These are phyloP conservation scores for Russula sp. DNA, from an alignment of 768 basidiomycete species.

Conservation along the genomic window DNA sequence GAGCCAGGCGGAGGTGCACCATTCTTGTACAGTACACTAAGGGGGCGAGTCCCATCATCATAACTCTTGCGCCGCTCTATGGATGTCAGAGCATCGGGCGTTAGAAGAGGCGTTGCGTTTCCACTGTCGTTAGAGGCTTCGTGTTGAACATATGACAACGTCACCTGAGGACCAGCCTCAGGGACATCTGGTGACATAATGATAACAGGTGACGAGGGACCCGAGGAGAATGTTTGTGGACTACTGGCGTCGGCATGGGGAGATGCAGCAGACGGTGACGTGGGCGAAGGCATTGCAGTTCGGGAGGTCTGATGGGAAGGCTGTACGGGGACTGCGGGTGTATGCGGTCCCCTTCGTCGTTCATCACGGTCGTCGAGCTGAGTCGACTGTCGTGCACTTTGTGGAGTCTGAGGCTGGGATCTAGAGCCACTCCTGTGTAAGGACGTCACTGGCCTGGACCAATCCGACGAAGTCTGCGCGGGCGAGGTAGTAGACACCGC, in stretches of 20 bases:
- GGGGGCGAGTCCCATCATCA: conserved; percentile 37
- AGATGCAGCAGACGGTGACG: neutral
- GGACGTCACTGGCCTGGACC: neutral
- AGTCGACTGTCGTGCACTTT: neutral
- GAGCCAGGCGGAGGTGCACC: conserved; percentile 22
- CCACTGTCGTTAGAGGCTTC: neutral
- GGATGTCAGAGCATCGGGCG: conserved; percentile 25
- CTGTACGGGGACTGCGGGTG: neutral
- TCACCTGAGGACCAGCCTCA: conserved; percentile 15
- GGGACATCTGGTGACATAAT: neutral
- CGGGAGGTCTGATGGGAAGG: neutral
- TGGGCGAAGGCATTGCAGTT: neutral
- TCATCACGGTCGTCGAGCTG: conserved; percentile 4
- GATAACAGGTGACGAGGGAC: conserved; percentile 6
- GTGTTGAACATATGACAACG: conserved; percentile 17
- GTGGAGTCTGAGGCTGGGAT: neutral
- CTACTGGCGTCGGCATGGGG: neutral
- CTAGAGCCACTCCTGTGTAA: neutral
- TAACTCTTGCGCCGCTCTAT: conserved; percentile 32
- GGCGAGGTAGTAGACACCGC: neutral
- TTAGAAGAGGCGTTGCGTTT: conserved; percentile 16
- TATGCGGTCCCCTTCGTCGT: neutral
- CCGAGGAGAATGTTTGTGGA: neutral
- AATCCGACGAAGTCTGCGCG: neutral
- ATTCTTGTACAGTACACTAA: conserved; percentile 30